phyloP scores from a whole-genome alignment of 306 rosid genomes.

The Hippophae rhamnoides region DNA sequence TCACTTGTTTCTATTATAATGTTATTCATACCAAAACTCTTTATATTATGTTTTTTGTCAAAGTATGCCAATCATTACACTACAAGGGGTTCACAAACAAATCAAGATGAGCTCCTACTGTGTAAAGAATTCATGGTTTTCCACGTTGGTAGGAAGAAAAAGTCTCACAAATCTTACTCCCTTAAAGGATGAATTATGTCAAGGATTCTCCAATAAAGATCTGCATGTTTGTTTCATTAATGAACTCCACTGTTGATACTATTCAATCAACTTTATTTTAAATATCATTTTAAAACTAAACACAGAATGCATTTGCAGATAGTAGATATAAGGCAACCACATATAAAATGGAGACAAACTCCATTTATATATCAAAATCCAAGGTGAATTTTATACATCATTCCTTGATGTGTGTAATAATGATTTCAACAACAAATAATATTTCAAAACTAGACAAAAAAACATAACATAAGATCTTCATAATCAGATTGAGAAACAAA shows the following conservation, averaged over 20 bases:
- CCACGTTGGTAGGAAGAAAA: conserved; percentile 85
- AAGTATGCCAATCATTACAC: not conserved
- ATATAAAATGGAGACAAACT: not conserved
- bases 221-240: conserved; percentile 42
- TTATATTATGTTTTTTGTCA: no score
- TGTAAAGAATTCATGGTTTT: conserved; percentile 69
- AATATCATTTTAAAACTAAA: not conserved
- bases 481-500: not conserved
- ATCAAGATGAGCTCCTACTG: conserved; percentile 48
- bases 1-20: no score
- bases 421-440: conserved; percentile 14
- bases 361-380: conserved; percentile 14
- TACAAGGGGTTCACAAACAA: conserved; percentile 13
- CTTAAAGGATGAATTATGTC: conserved; percentile 96
- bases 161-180: conserved; percentile 96
- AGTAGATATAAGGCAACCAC: not conserved
- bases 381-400: conserved; percentile 13
- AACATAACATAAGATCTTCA: conserved; percentile 3
- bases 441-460: conserved; percentile 14
- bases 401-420: conserved; percentile 10
- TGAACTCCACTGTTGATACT: not conserved
- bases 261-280: no score
- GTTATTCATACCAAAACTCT: no score
- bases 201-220: conserved; percentile 82
- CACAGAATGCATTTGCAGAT: not conserved